Base-by-base conservation (phyloP, 805 yeast genomes). In the Schwanniomyces sp. region DNA sequence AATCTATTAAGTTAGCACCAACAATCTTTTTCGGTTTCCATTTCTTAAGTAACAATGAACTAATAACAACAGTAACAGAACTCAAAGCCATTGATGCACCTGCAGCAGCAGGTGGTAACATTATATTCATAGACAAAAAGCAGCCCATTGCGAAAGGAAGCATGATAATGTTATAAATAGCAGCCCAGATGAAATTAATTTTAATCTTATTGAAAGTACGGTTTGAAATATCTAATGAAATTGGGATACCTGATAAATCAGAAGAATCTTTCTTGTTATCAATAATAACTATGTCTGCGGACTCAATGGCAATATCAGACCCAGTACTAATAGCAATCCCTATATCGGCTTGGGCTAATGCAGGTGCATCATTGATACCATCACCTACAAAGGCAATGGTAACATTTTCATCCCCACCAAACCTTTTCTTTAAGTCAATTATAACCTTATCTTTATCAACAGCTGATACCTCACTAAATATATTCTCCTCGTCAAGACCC, bases 361-460 rank as follows among this genome's bases (percentile, higher is more conserved):
- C 98, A 0, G 99, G 97, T 0, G 98, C 96, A 63, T 94, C 99
- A 65, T 94, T 94, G 54, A 94, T 88, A 50, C 99, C 99, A 68
- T 94, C 99, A 34, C 99, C 99, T 18, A 94, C 85, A 75, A 95
- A 91, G 5, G 91, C 92, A 37, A 94, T 85, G 3, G 68, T 66
- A 4, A 62, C 68, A 40, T 68, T 62, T 10, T 37, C 34, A 5
- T 56, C 52, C 1, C 67, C 67, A 1, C 75, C 74, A 38, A 61
- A 63, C 14, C 74, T 70, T 12, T 58, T 64, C 58, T 85, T 88
- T 46, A 89, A 69, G 42, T 76, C 73, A 36, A 69, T 67, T 18
- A 94, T 82, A 29, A 89, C 75, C 27, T 77, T 77, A 47, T 88
- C 84, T 66, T 94, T 94, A 45, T 85, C 86, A 12, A 77, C 70